Conservation (phyloP, 441 rosid species). For the Adansonia madagascariensis region DNA sequence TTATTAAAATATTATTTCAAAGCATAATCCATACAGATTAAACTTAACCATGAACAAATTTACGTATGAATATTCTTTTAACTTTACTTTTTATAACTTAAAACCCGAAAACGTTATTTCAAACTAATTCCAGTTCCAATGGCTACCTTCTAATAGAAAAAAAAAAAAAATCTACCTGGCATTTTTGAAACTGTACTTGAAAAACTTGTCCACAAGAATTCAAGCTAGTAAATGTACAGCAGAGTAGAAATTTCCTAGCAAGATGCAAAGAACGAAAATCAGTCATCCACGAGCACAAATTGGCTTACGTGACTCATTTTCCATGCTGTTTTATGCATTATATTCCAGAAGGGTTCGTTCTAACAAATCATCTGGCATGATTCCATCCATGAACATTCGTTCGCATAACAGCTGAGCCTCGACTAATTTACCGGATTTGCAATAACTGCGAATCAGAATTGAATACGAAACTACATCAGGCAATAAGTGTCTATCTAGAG, state of each 20-base stretch:
- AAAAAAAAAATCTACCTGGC: too few relatives aligned
- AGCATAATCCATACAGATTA: too few relatives aligned
- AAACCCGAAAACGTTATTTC: too few relatives aligned
- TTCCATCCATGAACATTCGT: conserved; percentile 38
- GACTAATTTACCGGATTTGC: conserved; percentile 46
- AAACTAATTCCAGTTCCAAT: neutral
- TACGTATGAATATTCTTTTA: too few relatives aligned
- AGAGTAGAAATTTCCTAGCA: neutral
- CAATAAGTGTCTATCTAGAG: conserved; percentile 36
- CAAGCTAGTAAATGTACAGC: neutral
- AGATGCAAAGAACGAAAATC: neutral
- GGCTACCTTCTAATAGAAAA: neutral
- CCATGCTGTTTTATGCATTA: conserved; percentile 15
- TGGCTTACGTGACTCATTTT: neutral
- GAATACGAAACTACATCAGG: conserved; percentile 54
- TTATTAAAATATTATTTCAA: too few relatives aligned
- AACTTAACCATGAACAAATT: too few relatives aligned
- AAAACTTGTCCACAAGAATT: neutral
- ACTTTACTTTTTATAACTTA: too few relatives aligned
- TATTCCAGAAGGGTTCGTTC: conserved; percentile 33
- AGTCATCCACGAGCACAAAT: neutral
- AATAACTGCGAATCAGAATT: conserved; percentile 49
- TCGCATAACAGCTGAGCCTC: conserved; percentile 46
- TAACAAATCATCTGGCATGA: conserved; percentile 43
- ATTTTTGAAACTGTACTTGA: too few relatives aligned